A percentile compares a stretch with the other conserved stretches of the same genome.
Conservation (phyloP, 805 yeast genomes). For the Metschnikowia hibisci region DNA sequence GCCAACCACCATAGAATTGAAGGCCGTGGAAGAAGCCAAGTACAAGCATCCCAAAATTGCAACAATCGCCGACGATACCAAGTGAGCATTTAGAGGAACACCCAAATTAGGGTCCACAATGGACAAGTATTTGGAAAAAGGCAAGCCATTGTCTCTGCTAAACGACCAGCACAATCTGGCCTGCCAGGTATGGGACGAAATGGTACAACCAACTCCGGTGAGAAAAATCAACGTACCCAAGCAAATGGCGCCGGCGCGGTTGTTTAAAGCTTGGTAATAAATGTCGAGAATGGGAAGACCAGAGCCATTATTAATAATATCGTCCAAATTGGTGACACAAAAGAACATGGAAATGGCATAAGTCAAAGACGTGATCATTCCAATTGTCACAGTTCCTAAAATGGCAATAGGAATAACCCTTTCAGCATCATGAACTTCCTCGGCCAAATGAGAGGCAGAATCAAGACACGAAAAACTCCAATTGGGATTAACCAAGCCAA, state of each 20-base stretch:
- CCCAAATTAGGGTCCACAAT: slow-evolving; percentile 35
- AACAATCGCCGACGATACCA: slow-evolving; percentile 31
- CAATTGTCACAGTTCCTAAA: slow-evolving; percentile 39
- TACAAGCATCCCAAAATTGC: slow-evolving; percentile 36
- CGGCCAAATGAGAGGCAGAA: slow-evolving; percentile 41
- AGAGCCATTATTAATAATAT: slow-evolving; percentile 25
- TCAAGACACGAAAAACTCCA: slow-evolving; percentile 36
- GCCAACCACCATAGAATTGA: slow-evolving; percentile 37
- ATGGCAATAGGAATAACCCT: slow-evolving; percentile 38
- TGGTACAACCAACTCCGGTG: slow-evolving; percentile 38
- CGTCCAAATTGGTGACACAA: slow-evolving; percentile 31
- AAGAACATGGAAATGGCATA: slow-evolving; percentile 41
- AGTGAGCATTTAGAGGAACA: slow-evolving; percentile 39
- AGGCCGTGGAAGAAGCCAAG: slow-evolving; percentile 37
- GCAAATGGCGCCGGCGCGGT: slow-evolving; percentile 34
- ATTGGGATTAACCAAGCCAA: slow-evolving; percentile 24
- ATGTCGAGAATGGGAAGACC: slow-evolving; percentile 42
- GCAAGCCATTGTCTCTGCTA: slow-evolving; percentile 42
- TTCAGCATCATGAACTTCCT: slow-evolving; percentile 37
- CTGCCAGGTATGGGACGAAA: slow-evolving; percentile 42
- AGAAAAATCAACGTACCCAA: slow-evolving; percentile 32
- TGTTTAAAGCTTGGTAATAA: slow-evolving; percentile 35
- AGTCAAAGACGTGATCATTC: slow-evolving; percentile 36
- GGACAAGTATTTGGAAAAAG: slow-evolving; percentile 37
- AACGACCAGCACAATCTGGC: slow-evolving; percentile 43